These are phyloP conservation scores for Geotrichum klebahnii DNA, from an alignment of 1,139 yeast species.

Conservation along the genomic window DNA sequence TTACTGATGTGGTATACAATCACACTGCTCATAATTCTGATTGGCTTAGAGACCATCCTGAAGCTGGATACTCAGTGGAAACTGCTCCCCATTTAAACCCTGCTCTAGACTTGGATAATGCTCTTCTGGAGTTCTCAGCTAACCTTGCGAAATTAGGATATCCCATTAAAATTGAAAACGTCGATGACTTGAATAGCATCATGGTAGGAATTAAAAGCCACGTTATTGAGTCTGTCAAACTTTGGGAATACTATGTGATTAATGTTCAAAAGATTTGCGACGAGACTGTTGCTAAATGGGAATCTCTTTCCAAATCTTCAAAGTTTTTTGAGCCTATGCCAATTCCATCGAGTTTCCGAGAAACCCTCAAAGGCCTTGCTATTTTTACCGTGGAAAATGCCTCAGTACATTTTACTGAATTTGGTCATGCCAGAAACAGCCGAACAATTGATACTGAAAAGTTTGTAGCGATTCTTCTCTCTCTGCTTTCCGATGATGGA, in stretches of 20 bases:
- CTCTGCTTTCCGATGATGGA: constrained; percentile 41
- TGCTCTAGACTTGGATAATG: constrained; percentile 78
- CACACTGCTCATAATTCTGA: constrained; percentile 88
- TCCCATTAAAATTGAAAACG: constrained; percentile 51
- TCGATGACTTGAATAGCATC: constrained; percentile 54
- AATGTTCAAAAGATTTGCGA: constrained; percentile 41
- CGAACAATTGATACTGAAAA: constrained; percentile 52
- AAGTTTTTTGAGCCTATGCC: constrained; percentile 35
- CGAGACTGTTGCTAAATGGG: constrained; percentile 31
- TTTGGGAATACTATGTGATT: constrained; percentile 88
- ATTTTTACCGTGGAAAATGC: constrained; percentile 49
- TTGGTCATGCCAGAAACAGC: constrained; percentile 49
- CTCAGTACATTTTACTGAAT: constrained; percentile 38
- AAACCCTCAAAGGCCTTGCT: constrained; percentile 47
- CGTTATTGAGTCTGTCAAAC: constrained; percentile 59
- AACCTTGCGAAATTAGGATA: constrained; percentile 53
- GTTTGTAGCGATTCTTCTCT: constrained; percentile 47
- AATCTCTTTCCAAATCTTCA: constrained; percentile 20
- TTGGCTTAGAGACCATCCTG: constrained; percentile 85
- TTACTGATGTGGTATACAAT: constrained; percentile 91
- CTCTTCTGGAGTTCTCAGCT: constrained; percentile 60
- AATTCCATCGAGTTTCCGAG: constrained; percentile 44
- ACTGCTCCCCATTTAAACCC: constrained; percentile 86
- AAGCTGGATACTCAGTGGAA: constrained; percentile 75
- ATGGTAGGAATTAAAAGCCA: constrained; percentile 64